Base-by-base conservation (phyloP, 352 stramenopile genomes). In the Aphanomyces astaci region DNA sequence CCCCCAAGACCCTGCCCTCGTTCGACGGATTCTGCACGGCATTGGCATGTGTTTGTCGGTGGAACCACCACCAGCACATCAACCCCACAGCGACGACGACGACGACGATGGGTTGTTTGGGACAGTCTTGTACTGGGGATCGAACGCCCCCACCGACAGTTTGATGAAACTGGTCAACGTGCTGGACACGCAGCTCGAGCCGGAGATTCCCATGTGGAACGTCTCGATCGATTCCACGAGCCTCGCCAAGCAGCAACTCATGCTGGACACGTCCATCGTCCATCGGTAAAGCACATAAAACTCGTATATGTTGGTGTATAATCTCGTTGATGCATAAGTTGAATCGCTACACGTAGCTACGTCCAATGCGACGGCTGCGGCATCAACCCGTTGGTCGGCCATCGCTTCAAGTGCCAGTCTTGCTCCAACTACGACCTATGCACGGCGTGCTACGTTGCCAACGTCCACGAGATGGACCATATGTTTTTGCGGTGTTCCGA, bases 341-440 rank as follows among this genome's bases (percentile, higher is more conserved):
- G n/a, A n/a, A n/a, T n/a, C n/a, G 1, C 0, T 28, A 9, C 49
- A 3, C 80, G 87, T 71, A 73, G 78, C 17, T 88, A 79, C 59
- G 84, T 92, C n/a, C 81, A 83, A 19, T 92, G 84, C 64, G 84
- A 92, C 64, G 81, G 82, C 13, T 92, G 84, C 54, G 85, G 88
- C 63, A 78, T 87, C 54, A 90, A 74, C 60, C 84, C 84, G 0
- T 55, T 92, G 33, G 69, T 72, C 43, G 84, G 84, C 11, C 89
- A 79, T 56, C 79, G 84, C 13, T 90, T 90, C 66, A 92, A 92
- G 70, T 92, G 84, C 28, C 87, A 83, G 33, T 78, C 73, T 9
- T 92, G 84, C 40, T 62, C 82, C 0, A 90, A 92, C 55, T 92
- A 90, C 68, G 84, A 92, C 63, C 70, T 92, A 24, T 92, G 84